phyloP scores from a whole-genome alignment of 2,329 filamentous ascomycete species.

The Aureobasidium sp. region DNA sequence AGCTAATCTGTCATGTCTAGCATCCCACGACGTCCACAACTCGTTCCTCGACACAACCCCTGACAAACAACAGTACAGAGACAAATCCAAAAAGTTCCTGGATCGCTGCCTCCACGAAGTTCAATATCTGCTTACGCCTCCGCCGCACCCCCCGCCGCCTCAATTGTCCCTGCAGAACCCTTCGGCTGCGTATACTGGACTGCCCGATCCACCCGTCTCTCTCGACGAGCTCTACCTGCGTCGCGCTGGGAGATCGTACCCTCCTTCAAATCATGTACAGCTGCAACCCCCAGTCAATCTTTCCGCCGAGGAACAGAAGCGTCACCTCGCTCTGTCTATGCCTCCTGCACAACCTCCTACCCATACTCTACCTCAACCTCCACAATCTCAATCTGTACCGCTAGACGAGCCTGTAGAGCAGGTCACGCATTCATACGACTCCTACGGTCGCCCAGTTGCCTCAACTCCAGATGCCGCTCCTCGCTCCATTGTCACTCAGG shows the following conservation, averaged over 20 bases:
- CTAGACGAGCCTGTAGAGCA: slow-evolving; percentile 52
- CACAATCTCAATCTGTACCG: slow-evolving; percentile 24
- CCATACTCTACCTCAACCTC: slow-evolving; percentile 22
- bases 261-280: slow-evolving; percentile 22
- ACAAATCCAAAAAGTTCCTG: slow-evolving; percentile 57
- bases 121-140: slow-evolving; percentile 60
- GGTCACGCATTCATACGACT: slow-evolving; percentile 52
- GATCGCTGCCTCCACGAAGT: slow-evolving; percentile 62
- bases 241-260: slow-evolving; percentile 46
- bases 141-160: slow-evolving; percentile 53
- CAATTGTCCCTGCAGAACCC: slow-evolving; percentile 31
- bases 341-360: slow-evolving; percentile 28
- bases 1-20: slow-evolving; percentile 28
- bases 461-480: slow-evolving; percentile 35
- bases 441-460: slow-evolving; percentile 47
- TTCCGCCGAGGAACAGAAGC: slow-evolving; percentile 52
- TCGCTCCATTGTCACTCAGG: slow-evolving; percentile 40
- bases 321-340: slow-evolving; percentile 38
- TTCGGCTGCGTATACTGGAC: slow-evolving; percentile 23
- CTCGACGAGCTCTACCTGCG: slow-evolving; percentile 55
- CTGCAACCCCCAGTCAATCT: slow-evolving; percentile 21
- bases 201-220: slow-evolving; percentile 46
- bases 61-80: slow-evolving; percentile 53
- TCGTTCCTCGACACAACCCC: slow-evolving; percentile 45
- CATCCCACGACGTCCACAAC: slow-evolving; percentile 40